Evolutionary conservation across 2,329 filamentous ascomycete species (phyloP), one percentile per base, ranked within the genome.

Genomic region (Sordariomycetes sp.): DNA sequence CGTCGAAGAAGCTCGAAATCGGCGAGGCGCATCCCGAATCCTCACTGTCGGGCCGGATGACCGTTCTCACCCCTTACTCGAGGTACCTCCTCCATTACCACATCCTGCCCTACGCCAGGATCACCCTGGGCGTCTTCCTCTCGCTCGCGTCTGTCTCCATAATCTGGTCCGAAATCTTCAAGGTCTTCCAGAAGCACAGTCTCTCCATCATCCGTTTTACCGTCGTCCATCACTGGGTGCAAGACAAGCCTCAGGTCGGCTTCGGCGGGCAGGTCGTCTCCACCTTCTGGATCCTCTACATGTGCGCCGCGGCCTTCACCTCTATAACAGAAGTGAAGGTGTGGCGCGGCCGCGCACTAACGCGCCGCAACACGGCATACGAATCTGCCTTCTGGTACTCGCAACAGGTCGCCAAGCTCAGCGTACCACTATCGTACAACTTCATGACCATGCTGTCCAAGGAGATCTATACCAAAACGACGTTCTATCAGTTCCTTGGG

Each of bases 381-480:
- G 94, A 97, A 69, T 90, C 87, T 55, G 94, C 94, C 0, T 95
- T 93, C 64, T 99, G 95, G 91, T 99, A 97, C 68, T 88, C 90
- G 1, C 86, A 90, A 60, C 90, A 97, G 69, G 89, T 97, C 12
- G 93, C 94, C 56, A 90, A 92, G 66, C 83, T 99, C 51, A 96
- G 89, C 1, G 90, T 99, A 0, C 94, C 94, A 1, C 79, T 99
- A 10, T 86, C 89, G 3, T 99, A 96, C 81, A 99, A 99, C 73
- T 99, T 97, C 68, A 80, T 96, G 69, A 97, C 93, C 0, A 93
- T 97, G 69, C 73, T 97, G 24, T 88, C 89, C 1, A 78, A 77
- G 8, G 76, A 78, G 14, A 82, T 96, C 50, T 93, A 91, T 67
- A 74, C 79, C 59, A 81, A 86, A 64, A 97, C 92, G 0, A 84